phyloP scores from a whole-genome alignment of 1,284 basidiomycete species.

The Neonothopanus nambi region DNA sequence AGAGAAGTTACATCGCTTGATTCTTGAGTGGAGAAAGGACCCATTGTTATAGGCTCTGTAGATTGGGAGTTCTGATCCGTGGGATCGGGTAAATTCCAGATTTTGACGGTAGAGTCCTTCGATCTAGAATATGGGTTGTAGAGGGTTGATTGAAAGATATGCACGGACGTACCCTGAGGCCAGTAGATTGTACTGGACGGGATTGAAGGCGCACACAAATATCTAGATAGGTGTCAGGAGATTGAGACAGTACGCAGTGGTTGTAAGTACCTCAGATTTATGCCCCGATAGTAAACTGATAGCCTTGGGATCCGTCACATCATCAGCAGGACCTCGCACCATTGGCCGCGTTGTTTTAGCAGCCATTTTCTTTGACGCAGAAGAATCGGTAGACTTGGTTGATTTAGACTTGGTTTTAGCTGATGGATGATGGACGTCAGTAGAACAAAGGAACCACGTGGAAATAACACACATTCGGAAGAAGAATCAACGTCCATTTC shows the following conservation, averaged over 20 bases:
- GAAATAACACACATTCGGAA: slow-evolving; percentile 24
- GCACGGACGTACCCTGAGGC: slow-evolving; percentile 67
- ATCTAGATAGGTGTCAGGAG: slow-evolving; percentile 45
- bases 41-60: slow-evolving; percentile 45
- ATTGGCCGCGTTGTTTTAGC: not conserved
- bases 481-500: slow-evolving; percentile 39
- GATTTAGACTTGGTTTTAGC: slow-evolving; percentile 11
- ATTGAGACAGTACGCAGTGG: not conserved
- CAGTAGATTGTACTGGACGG: slow-evolving; percentile 58
- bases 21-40: slow-evolving; percentile 47
- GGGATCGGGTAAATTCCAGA: slow-evolving; percentile 68
- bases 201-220: slow-evolving; percentile 82
- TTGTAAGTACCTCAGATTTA: slow-evolving; percentile 53
- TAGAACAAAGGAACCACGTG: slow-evolving; percentile 11
- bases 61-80: slow-evolving; percentile 30
- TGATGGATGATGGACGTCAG: slow-evolving; percentile 20
- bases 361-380: not conserved
- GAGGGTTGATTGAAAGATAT: slow-evolving; percentile 9
- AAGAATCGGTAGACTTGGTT: not conserved
- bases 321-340: slow-evolving; percentile 37
- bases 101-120: slow-evolving; percentile 72
- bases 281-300: slow-evolving; percentile 59
- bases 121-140: slow-evolving; percentile 45
- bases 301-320: slow-evolving; percentile 36
- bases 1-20: slow-evolving; percentile 70